Base-by-base conservation (phyloP, 164 flowering plant genomes). In the Saururus chinensis region DNA sequence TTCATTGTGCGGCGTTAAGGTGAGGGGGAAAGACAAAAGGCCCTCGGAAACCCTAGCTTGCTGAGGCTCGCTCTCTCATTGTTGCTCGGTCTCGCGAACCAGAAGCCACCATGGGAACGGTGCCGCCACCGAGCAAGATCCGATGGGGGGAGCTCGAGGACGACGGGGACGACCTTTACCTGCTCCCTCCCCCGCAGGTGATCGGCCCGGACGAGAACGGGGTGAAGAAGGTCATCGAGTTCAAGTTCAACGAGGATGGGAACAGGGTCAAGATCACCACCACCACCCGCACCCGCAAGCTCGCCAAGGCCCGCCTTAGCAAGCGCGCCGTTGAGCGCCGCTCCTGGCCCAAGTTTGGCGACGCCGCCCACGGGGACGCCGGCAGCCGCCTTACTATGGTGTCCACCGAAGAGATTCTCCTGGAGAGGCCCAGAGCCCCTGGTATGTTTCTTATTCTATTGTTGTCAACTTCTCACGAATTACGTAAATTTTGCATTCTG, bases 121-220 rank as follows among this genome's bases (percentile, higher is more conserved):
- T 17, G 49, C 53, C 42, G 16, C 26, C 64, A 7, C 17, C 67
- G 53, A 63, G 51, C 55, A 70, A 64, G 66, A 41, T 64, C 13
- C 66, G 68, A 25, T 70, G 77, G 77, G 77, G 74, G 23, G 71
- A 68, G 63, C 65, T 75, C 10, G 97, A 85, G 30, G 95, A 88
- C 65, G 95, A 88, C 52, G 83, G 75, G 7, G 93, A 82, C 63
- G 86, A 88, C 65, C 71, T 90, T 58, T 84, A 80, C 56, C 79
- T 88, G 9, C 74, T 91, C 11, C 96, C 95, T 26, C 93, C 95
- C 2, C 77, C 70, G 13, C 75, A 79, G 63, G 81, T 84, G 3
- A 79, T 82, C 22, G 95, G 96, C 0, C 98, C 96, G 5, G 88
- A 88, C 57, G 92, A 80, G 64, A 82, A 81, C 71, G 95, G 96